A percentile compares a stretch with the other conserved stretches of the same genome.
phyloP scores from a whole-genome alignment of 257 asterid genomes.

The Apocynum venetum region DNA sequence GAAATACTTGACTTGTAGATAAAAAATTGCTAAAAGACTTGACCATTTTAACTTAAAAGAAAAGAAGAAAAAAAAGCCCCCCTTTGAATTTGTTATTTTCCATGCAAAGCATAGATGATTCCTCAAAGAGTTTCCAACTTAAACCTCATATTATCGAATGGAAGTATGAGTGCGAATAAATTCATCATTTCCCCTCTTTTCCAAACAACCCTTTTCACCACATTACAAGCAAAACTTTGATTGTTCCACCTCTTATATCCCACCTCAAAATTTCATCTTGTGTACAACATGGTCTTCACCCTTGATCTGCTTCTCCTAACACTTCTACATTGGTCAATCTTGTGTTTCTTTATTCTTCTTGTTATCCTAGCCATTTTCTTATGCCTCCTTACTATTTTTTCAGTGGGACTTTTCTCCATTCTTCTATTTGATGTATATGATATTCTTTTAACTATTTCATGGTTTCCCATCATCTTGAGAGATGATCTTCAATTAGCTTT shows the following conservation, averaged over 20 bases:
- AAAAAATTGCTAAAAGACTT: too few relatives aligned
- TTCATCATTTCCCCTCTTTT: conserved; percentile 23
- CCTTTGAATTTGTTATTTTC: background rate
- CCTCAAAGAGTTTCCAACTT: background rate
- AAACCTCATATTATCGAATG: too few relatives aligned
- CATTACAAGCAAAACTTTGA: background rate
- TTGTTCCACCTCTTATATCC: background rate
- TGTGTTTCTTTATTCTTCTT: conserved; percentile 27
- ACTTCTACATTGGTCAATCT: conserved; percentile 32
- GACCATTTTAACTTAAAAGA: too few relatives aligned
- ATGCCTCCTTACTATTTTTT: conserved; percentile 23
- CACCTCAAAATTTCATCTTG: background rate
- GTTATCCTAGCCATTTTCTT: conserved; percentile 16
- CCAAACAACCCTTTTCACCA: conserved; percentile 11
- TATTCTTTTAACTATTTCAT: background rate
- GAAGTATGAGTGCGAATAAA: conserved; percentile 30
- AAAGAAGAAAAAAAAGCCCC: too few relatives aligned
- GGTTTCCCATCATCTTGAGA: conserved; percentile 16
- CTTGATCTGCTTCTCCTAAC: conserved; percentile 31
- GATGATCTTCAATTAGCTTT: conserved; percentile 28
- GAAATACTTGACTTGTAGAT: too few relatives aligned
- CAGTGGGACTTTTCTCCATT: conserved; percentile 18
- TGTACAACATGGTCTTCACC: conserved; percentile 25
- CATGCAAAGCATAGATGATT: background rate
- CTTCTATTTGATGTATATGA: conserved; percentile 19